Percentiles rank a stretch among this genome's conserved stretches.
These are phyloP conservation scores for Stellera chamaejasme DNA, from an alignment of 345 rosid genomes.

Conservation along the genomic window DNA sequence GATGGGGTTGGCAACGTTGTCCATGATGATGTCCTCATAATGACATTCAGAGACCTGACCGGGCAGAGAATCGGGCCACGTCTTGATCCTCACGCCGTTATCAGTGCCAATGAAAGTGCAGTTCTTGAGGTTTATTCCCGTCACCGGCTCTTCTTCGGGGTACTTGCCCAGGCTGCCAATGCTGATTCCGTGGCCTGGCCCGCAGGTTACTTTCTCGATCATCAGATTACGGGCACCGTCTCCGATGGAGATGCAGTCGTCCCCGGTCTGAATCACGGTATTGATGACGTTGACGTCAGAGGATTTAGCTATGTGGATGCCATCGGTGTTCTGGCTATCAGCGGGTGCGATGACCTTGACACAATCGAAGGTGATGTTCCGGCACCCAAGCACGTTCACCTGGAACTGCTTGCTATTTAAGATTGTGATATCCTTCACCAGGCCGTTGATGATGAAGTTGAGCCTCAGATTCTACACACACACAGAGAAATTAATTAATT, in stretches of 20 bases:
- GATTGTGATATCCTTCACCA: conserved; percentile 24
- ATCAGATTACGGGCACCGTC: conserved; percentile 30
- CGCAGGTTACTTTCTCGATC: conserved; percentile 30
- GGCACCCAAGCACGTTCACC: conserved; percentile 32
- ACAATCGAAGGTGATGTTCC: conserved; percentile 25
- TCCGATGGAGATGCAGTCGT: conserved; percentile 55
- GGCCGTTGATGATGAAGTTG: conserved; percentile 22
- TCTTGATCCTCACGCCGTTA: conserved; percentile 52
- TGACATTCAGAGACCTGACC: conserved; percentile 22
- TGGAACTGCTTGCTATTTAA: conserved; percentile 52
- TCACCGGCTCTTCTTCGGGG: conserved; percentile 23
- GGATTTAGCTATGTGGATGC: conserved; percentile 58
- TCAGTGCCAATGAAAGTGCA: conserved; percentile 27
- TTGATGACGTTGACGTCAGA: conserved; percentile 23
- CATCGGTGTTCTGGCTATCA: conserved; percentile 54
- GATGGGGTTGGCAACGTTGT: conserved; percentile 23
- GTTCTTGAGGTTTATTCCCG: conserved; percentile 19
- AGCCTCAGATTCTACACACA: conserved; percentile 34
- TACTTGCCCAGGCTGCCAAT: conserved; percentile 51
- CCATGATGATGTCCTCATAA: conserved; percentile 25
- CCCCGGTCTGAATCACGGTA: conserved; percentile 41
- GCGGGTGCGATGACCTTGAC: conserved; percentile 31
- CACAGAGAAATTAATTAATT: no score
- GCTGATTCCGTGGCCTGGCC: conserved; percentile 72
- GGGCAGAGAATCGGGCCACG: conserved; percentile 37